Base-by-base conservation (phyloP, 2,329 filamentous ascomycete genomes). In the Hymenotorrendiella dingleyae region DNA sequence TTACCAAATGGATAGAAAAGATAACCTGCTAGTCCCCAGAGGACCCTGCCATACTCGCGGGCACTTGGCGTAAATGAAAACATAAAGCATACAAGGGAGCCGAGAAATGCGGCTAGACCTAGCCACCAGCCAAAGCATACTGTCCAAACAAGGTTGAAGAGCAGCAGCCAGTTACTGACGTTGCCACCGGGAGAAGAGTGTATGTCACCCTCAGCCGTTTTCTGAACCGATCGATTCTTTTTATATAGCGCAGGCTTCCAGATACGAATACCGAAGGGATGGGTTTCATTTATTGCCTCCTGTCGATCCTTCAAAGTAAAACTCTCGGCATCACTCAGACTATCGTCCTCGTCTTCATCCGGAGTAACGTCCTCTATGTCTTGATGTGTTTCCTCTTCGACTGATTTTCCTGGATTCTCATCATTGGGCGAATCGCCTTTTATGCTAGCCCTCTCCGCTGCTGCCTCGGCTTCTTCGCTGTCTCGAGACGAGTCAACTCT, bases 231-330 rank as follows among this genome's bases (percentile, higher is more conserved):
- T 43, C 93, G 82, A 56, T 85, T 83, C 66, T 98, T 98, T 68
- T 98, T 98, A 75, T 98, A 98, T 50, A 98, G 66, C 1, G 93
- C 94, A 32, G 93, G 93, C 65, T 98, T 98, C 93, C 93, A 98
- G 50, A 98, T 87, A 62, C 94, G 82, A 62, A 98, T 97, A 72
- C 93, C 93, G 58, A 98, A 98, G 0, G 93, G 93, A 71, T 98
- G 93, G 0, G 93, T 98, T 64, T 95, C 84, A 67, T 98, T 98
- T 72, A 98, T 98, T 52, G 93, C 93, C 62, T 95, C 82, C 66
- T 98, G 93, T 43, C 93, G 81, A 64, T 98, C 93, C 64, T 94
- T 95, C 56, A 98, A 76, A 0, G 93, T 98, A 63, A 98, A 98
- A 68, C 91, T 97, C 67, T 96, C 93, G 1, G 93, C 86, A 56